Conservation (phyloP, 352 stramenopile species). For the Globisporangium yorkense region DNA sequence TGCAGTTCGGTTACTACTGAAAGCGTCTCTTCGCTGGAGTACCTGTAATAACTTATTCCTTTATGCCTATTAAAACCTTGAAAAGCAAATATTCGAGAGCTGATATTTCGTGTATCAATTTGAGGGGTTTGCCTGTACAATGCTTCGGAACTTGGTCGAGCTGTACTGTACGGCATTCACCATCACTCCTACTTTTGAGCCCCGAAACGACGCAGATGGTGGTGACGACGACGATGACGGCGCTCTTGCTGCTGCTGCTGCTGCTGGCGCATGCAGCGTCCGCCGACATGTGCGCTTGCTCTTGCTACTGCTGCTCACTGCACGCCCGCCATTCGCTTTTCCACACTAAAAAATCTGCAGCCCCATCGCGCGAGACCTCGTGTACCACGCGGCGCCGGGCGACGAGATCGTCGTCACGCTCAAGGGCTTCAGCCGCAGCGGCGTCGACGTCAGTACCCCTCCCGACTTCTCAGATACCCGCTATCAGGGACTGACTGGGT, state of each 20-base stretch:
- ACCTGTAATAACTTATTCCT: no score
- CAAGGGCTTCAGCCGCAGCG: slow-evolving; percentile 67
- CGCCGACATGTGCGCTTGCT: slow-evolving; percentile 5
- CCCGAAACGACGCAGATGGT: background rate
- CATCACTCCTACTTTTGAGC: no score
- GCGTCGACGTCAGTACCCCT: slow-evolving; percentile 18
- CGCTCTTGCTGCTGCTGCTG: background rate
- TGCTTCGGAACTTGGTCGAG: no score
- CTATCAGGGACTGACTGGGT: background rate
- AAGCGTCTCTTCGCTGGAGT: no score
- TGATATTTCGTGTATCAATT: no score
- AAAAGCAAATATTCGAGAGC: no score
- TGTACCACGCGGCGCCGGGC: slow-evolving; percentile 67
- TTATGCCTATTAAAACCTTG: no score
- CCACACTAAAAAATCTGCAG: slow-evolving; percentile 10
- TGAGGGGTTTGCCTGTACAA: no score
- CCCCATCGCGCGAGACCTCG: slow-evolving; percentile 57
- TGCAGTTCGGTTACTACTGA: no score
- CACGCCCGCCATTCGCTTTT: background rate
- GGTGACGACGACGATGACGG: background rate
- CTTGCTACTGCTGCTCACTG: background rate
- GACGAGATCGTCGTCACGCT: slow-evolving; percentile 77
- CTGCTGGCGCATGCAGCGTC: background rate
- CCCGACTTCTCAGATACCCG: background rate
- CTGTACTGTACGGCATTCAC: no score